A percentile compares a stretch with the other conserved stretches of the same genome.
phyloP scores from a whole-genome alignment of 768 basidiomycete genomes.

The Rhodocollybia butyracea region DNA sequence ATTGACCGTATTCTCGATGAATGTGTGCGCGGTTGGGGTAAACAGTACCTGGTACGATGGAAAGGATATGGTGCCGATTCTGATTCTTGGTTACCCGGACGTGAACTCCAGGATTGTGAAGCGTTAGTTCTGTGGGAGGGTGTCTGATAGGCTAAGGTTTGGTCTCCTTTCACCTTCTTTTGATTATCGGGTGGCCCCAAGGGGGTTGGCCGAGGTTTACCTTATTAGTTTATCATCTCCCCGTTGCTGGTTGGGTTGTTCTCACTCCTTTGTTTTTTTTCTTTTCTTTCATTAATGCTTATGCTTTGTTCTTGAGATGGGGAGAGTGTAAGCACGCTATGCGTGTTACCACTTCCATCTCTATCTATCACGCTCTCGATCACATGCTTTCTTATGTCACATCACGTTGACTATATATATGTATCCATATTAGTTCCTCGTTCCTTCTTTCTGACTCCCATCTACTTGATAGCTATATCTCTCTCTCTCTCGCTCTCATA shows the following conservation, averaged over 20 bases:
- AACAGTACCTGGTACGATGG: slow-evolving; percentile 30
- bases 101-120: slow-evolving; percentile 17
- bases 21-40: slow-evolving; percentile 19
- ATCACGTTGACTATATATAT: too few species aligned
- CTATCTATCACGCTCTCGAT: too few species aligned
- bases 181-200: neutral
- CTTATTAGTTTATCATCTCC: neutral
- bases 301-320: neutral
- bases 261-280: neutral
- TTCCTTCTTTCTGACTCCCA: too few species aligned
- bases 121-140: slow-evolving; percentile 12
- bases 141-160: neutral
- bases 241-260: neutral
- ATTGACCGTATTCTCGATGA: slow-evolving; percentile 28
- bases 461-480: too few species aligned
- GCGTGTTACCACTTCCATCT: too few species aligned
- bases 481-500: too few species aligned
- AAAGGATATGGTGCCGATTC: slow-evolving; percentile 23
- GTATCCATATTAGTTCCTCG: too few species aligned
- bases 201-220: neutral
- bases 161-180: neutral
- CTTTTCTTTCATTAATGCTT: too few species aligned
- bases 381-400: too few species aligned
- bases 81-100: slow-evolving; percentile 24
- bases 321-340: neutral